Conservation (phyloP, 208 protist genomes). For the Tetramitus jugosus region DNA sequence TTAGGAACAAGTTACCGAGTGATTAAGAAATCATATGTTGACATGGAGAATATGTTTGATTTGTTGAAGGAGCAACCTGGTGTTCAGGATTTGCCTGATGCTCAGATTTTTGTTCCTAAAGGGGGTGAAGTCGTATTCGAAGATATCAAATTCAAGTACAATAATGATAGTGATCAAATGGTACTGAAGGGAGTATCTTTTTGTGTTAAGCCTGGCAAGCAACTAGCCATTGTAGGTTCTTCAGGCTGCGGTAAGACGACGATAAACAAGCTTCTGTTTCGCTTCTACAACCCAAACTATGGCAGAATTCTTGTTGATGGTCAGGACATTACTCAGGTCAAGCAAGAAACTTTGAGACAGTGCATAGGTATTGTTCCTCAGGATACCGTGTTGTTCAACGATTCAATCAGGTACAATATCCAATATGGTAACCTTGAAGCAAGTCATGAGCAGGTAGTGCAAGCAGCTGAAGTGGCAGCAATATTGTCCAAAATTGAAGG, state of each 20-base stretch:
- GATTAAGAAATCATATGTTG: constrained; percentile 77
- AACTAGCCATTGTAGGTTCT: background rate
- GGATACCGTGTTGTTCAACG: constrained; percentile 90
- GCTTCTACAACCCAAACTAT: constrained; percentile 80
- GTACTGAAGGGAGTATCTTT: background rate
- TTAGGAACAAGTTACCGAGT: constrained; percentile 78
- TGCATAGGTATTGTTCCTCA: constrained; percentile 87
- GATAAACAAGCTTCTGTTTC: constrained; percentile 62
- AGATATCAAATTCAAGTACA: background rate
- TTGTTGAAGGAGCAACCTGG: constrained; percentile 56
- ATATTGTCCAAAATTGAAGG: constrained; percentile 42
- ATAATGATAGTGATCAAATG: no score
- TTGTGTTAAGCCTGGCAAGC: background rate
- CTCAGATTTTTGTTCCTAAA: background rate
- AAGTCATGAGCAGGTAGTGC: constrained; percentile 64
- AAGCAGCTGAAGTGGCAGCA: constrained; percentile 62
- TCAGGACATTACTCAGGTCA: constrained; percentile 59
- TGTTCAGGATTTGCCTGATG: background rate
- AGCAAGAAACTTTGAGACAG: constrained; percentile 64
- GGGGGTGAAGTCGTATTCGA: background rate
- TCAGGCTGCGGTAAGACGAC: background rate
- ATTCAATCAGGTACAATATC: constrained; percentile 88
- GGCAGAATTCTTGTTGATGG: constrained; percentile 82
- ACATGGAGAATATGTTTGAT: constrained; percentile 87
- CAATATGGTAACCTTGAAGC: constrained; percentile 72